These are phyloP conservation scores for Cenchrus fungigraminus DNA, from an alignment of 176 grass and related monocot genomes.

Conservation along the genomic window DNA sequence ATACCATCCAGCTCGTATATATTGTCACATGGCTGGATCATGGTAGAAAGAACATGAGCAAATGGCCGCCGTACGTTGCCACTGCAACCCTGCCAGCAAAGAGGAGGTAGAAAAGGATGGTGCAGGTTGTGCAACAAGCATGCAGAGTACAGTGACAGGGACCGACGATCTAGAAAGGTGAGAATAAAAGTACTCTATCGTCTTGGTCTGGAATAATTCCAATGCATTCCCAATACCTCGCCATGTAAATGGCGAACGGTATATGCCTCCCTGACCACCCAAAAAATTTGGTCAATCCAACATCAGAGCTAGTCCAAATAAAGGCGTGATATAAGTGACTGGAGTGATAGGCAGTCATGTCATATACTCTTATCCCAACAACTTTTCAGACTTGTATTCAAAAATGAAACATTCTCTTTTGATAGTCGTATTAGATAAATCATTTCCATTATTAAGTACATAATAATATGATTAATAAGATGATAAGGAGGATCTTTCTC, in stretches of 20 bases:
- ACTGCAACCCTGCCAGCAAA: neutral
- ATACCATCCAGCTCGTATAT: slow-evolving; percentile 19
- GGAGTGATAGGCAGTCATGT: slow-evolving; percentile 2
- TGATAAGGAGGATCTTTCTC: too few relatives aligned
- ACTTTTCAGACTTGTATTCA: neutral
- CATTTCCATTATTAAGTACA: too few relatives aligned
- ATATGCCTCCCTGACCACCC: slow-evolving; percentile 26
- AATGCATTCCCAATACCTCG: neutral
- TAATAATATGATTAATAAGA: too few relatives aligned
- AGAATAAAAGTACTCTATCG: slow-evolving; percentile 41
- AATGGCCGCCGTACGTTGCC: neutral
- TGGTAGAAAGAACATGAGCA: neutral
- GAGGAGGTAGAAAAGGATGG: slow-evolving; percentile 42
- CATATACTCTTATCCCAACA: neutral
- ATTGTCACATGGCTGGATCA: slow-evolving; percentile 15
- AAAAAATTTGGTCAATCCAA: neutral
- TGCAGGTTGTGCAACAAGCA: slow-evolving; percentile 28
- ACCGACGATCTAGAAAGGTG: slow-evolving; percentile 9
- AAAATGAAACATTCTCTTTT: too few relatives aligned
- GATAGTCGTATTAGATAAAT: too few relatives aligned
- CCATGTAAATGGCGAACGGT: slow-evolving; percentile 30
- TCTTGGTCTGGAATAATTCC: slow-evolving; percentile 41
- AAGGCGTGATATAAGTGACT: neutral
- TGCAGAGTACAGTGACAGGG: neutral
- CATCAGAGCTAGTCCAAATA: neutral